These are phyloP conservation scores for Croton setiger DNA, from an alignment of 441 rosid species.

Conservation along the genomic window DNA sequence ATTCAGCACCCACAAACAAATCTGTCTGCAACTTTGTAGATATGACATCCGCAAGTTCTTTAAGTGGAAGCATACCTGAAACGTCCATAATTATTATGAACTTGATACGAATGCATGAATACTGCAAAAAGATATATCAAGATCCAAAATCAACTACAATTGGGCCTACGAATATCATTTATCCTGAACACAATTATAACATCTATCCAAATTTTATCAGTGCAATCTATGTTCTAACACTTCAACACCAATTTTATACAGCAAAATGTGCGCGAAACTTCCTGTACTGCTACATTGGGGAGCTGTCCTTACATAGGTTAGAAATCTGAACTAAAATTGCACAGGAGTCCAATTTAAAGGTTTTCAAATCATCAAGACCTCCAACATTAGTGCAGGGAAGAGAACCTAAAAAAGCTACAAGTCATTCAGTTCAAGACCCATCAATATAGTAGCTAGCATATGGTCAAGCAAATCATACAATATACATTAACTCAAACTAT, in stretches of 20 bases:
- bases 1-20: conserved; percentile 61
- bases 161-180: background rate
- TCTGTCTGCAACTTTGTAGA: conserved; percentile 53
- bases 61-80: conserved; percentile 79
- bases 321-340: background rate
- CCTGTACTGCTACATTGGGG: background rate
- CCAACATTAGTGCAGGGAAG: background rate
- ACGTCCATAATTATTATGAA: conserved; percentile 16
- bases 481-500: background rate
- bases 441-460: background rate
- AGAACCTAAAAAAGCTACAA: background rate
- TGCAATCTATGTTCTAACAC: too few species aligned
- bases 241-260: too few species aligned
- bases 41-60: conserved; percentile 72
- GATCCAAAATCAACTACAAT: background rate
- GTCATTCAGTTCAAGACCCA: background rate
- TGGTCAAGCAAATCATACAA: background rate
- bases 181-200: too few species aligned
- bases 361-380: background rate
- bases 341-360: background rate
- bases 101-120: background rate
- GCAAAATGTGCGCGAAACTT: too few species aligned
- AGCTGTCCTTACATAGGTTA: background rate
- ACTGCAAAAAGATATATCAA: background rate
- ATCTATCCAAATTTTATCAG: too few species aligned